Percentiles rank a stretch among this genome's conserved stretches.
Evolutionary conservation across 805 yeast species (phyloP).

Genomic region (Lipomyces sp.): DNA sequence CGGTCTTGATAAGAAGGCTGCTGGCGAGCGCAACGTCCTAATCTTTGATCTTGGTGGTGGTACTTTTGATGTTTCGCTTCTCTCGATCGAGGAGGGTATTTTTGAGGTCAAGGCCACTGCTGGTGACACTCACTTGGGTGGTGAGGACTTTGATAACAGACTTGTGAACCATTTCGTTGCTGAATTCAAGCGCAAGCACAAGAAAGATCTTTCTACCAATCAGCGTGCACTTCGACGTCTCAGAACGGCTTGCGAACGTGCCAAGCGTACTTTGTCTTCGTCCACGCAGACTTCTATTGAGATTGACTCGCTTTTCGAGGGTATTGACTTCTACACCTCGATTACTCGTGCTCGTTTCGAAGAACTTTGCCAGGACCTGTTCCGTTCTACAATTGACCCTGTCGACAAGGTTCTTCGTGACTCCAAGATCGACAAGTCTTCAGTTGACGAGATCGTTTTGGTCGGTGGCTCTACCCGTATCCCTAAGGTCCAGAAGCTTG

Average conservation of each 20-base stretch:
- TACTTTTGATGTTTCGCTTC: slow-evolving; percentile 93
- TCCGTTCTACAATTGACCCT: slow-evolving; percentile 91
- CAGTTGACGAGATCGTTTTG: slow-evolving; percentile 85
- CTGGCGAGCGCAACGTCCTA: slow-evolving; percentile 80
- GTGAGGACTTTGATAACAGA: slow-evolving; percentile 98
- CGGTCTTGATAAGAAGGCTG: slow-evolving; percentile 71
- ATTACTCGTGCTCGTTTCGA: slow-evolving; percentile 97
- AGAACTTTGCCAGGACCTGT: slow-evolving; percentile 89
- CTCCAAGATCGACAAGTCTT: slow-evolving; percentile 83
- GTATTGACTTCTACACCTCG: slow-evolving; percentile 93
- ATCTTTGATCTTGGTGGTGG: slow-evolving; percentile 98
- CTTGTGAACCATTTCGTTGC: slow-evolving; percentile 88
- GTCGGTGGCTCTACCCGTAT: slow-evolving; percentile 99
- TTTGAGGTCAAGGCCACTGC: slow-evolving; percentile 96
- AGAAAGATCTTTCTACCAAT: slow-evolving; percentile 87
- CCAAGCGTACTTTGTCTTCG: slow-evolving; percentile 96
- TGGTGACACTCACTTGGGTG: slow-evolving; percentile 91
- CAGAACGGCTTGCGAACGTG: slow-evolving; percentile 99
- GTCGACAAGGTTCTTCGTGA: slow-evolving; percentile 93
- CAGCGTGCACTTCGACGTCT: slow-evolving; percentile 98
- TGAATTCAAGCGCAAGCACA: slow-evolving; percentile 97
- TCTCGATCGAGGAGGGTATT: slow-evolving; percentile 92
- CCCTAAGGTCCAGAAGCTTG: slow-evolving; percentile 94
- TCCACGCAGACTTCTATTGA: slow-evolving; percentile 93
- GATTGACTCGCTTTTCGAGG: slow-evolving; percentile 92